Evolutionary conservation across 2,329 filamentous ascomycete genomes (phyloP), one percentile per base, ranked within the genome.

Genomic region (Diplocarpon mali): DNA sequence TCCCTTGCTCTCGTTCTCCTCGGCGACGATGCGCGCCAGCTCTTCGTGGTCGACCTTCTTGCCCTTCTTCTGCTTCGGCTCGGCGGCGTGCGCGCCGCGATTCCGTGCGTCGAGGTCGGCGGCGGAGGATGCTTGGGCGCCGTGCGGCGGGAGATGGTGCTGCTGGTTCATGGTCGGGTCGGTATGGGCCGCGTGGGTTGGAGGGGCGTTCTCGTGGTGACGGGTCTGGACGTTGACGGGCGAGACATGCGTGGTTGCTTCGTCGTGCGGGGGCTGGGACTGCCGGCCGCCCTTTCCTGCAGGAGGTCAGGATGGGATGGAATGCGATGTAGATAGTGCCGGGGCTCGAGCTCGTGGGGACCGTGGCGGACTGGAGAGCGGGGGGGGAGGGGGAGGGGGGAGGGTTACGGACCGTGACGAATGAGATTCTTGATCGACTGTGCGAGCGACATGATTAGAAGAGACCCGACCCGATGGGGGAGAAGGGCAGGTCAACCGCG

Each of bases 361-460:
- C 4, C n/a, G 16, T 15, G 28, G 27, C 12, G 11, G 38, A 29
- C 17, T 39, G 43, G 17, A 28, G 35, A 39, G 41, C 24, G 34
- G 40, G 24, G 16, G 27, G 38, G 46, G 38, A 31, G 42, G 44
- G 24, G 30, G 40, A 28, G 43, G 47, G 34, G 35, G 45, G 14
- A 36, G 17, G 24, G 29, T 13, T 28, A 59, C 70, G 45, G 68
- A 80, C 76, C 90, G 72, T 95, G 90, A 55, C 90, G 85, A 68
- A 96, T 92, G 68, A 96, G 93, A 68, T 95, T 95, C 69, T 96
- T 95, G 59, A 95, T 78, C 64, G 92, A 92, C 70, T 95, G 90
- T 69, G 95, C 94, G 55, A 76, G 78, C 60, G 76, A 79, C 76
- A 80, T 79, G 35, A 49, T 56, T 51, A 47, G 44, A 8, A 49